Percentiles rank a stretch among this genome's conserved stretches.
Conservation (phyloP, 2,329 filamentous ascomycete species). For the Chaetomiaceae sp. region DNA sequence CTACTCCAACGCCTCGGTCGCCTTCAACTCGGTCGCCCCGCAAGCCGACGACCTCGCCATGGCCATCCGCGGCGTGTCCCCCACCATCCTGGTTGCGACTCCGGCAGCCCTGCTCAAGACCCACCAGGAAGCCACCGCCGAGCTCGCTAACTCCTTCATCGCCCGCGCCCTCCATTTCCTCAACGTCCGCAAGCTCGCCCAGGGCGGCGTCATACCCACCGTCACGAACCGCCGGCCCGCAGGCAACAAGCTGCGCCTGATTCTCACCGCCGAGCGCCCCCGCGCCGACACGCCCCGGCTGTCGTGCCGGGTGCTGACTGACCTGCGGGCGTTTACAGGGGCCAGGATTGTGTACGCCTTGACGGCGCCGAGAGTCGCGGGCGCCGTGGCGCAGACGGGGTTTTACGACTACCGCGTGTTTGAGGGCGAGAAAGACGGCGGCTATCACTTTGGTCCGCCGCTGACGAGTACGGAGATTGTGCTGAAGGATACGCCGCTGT, state of each 20-base stretch:
- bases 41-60: constrained; percentile 65
- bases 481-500: constrained; percentile 56
- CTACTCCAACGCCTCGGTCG: constrained; percentile 77
- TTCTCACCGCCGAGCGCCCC: constrained; percentile 73
- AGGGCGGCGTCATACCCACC: constrained; percentile 73
- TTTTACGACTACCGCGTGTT: constrained; percentile 77
- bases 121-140: constrained; percentile 57
- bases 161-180: constrained; percentile 66
- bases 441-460: constrained; percentile 75
- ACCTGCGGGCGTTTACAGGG: constrained; percentile 75
- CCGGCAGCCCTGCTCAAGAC: constrained; percentile 67
- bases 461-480: constrained; percentile 75
- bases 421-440: constrained; percentile 35
- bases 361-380: constrained; percentile 76
- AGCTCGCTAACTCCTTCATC: constrained; percentile 54
- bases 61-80: constrained; percentile 69
- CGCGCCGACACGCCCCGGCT: constrained; percentile 60
- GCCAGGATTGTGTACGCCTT: constrained; percentile 82
- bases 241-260: constrained; percentile 70
- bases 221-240: constrained; percentile 52
- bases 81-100: constrained; percentile 77
- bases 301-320: constrained; percentile 66
- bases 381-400: constrained; percentile 81
- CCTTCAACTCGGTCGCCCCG: constrained; percentile 83
- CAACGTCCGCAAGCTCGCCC: constrained; percentile 63